Base-by-base conservation (phyloP, 768 basidiomycete genomes). In the Fibroporia radiculosa region DNA sequence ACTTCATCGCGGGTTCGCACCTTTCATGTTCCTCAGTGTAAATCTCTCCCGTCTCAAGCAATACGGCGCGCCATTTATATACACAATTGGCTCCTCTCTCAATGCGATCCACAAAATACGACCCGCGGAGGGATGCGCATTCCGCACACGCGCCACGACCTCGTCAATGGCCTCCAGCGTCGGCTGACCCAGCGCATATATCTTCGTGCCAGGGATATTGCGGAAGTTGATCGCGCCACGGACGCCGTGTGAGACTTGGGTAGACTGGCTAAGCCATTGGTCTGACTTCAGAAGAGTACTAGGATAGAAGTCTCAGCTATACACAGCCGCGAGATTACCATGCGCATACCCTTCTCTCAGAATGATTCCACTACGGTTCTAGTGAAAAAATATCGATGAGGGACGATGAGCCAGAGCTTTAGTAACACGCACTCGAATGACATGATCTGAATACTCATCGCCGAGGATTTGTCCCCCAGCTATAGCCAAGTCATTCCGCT, bases 171-270 rank as follows among this genome's bases (percentile, higher is more conserved):
- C 95, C 45, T 87, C 86, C 39, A 82, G 65, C 0, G 89, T 91
- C 1, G 96, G 96, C 61, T 98, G 96, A 0, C 92, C 93, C 23
- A 96, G 78, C 0, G 92, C 93, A 51, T 90, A 99, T 25, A 97
- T 84, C 35, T 82, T 80, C 18, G 84, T 84, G 4, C 72, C 73
- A 0, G 83, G 80, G 29, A 96, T 77, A 45, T 83, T 83, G 42
- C 96, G 78, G 71, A 96, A 97, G 57, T 96, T 96, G 64, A 89
- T 86, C 1, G 89, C 92, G n/a, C 96, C 96, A 2, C 90, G 82
- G 39, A 98, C 77, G 29, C 75, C 81, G 36, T 78, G 63, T 38
- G 75, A 71, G 32, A 84, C 78, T 37, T 71, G 73, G 46, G 79
- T 69, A 33, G 82, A 84, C 60, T 88, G 80, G 19, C 75, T 74